A percentile compares a stretch with the other conserved stretches of the same genome.
Conservation (phyloP, 2,329 filamentous ascomycete species). For the Aureobasidium sp. region DNA sequence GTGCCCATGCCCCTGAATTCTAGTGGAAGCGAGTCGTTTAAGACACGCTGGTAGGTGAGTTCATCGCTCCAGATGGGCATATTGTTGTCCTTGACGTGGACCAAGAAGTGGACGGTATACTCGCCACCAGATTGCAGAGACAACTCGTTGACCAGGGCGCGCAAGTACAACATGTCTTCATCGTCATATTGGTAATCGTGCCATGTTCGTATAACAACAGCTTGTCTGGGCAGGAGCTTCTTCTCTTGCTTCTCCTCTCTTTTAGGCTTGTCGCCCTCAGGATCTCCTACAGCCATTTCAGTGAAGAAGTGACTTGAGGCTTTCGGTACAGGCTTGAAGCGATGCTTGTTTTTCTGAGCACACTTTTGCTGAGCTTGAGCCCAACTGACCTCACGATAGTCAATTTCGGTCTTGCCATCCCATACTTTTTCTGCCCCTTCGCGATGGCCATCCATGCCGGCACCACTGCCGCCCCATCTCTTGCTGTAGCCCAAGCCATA, state of each 20-base stretch:
- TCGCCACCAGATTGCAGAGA: conserved; percentile 71
- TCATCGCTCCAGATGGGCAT: conserved; percentile 76
- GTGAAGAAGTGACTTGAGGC: conserved; percentile 32
- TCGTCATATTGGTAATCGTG: conserved; percentile 69
- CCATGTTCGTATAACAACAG: conserved; percentile 76
- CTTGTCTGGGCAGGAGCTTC: conserved; percentile 52
- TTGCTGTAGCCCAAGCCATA: conserved; percentile 84
- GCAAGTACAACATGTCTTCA: conserved; percentile 74
- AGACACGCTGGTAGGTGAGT: conserved; percentile 60
- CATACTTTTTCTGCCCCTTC: conserved; percentile 76
- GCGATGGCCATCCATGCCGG: conserved; percentile 75
- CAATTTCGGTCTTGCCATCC: conserved; percentile 61
- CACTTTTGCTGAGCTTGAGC: conserved; percentile 68
- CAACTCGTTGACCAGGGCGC: conserved; percentile 71
- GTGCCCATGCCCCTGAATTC: conserved; percentile 47
- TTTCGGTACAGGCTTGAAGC: conserved; percentile 47
- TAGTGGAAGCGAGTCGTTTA: conserved; percentile 37
- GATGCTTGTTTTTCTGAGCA: conserved; percentile 58
- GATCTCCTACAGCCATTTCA: conserved; percentile 29
- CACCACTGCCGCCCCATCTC: conserved; percentile 69
- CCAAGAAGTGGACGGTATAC: conserved; percentile 72
- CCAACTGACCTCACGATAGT: conserved; percentile 73
- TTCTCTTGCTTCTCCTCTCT: conserved; percentile 19
- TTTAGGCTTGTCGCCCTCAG: conserved; percentile 14
- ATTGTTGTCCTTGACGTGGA: conserved; percentile 75